Conservation (phyloP, 2,329 filamentous ascomycete species). For the Samsoniella hepiali region DNA sequence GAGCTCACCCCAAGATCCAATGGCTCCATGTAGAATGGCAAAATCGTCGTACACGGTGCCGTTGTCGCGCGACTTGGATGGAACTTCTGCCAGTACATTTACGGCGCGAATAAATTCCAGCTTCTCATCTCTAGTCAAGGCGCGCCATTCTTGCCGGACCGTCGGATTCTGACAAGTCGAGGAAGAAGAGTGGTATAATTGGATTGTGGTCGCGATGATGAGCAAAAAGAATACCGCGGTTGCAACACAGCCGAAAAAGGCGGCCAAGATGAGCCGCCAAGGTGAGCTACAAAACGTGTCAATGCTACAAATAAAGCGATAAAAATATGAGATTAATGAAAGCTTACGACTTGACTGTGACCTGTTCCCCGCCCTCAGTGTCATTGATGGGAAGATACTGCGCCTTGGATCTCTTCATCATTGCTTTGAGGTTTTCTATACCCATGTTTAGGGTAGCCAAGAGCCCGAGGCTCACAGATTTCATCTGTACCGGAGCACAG, state of each 20-base stretch:
- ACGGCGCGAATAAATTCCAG: conserved; percentile 10
- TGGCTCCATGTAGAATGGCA: conserved; percentile 13
- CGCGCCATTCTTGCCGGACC: conserved; percentile 13
- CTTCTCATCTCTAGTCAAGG: conserved; percentile 1
- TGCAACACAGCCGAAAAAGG: neutral
- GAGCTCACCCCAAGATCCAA: conserved; percentile 16
- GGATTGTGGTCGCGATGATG: neutral
- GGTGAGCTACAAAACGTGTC: neutral
- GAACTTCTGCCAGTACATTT: neutral
- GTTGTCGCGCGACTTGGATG: neutral
- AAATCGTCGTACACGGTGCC: conserved; percentile 15
- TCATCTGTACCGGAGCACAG: neutral
- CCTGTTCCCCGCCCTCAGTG: neutral
- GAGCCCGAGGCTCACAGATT: neutral
- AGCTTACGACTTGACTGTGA: neutral
- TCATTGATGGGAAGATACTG: neutral
- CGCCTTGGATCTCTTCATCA: neutral
- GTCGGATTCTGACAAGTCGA: neutral
- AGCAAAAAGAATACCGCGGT: neutral
- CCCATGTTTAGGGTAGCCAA: neutral
- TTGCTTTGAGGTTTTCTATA: neutral
- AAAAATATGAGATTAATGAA: neutral
- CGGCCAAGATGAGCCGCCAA: neutral
- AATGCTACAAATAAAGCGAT: neutral
- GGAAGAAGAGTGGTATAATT: neutral